Percentiles rank a stretch among this genome's conserved stretches.
Conservation (phyloP, 768 basidiomycete genomes). For the Botryobasidium botryosum region DNA sequence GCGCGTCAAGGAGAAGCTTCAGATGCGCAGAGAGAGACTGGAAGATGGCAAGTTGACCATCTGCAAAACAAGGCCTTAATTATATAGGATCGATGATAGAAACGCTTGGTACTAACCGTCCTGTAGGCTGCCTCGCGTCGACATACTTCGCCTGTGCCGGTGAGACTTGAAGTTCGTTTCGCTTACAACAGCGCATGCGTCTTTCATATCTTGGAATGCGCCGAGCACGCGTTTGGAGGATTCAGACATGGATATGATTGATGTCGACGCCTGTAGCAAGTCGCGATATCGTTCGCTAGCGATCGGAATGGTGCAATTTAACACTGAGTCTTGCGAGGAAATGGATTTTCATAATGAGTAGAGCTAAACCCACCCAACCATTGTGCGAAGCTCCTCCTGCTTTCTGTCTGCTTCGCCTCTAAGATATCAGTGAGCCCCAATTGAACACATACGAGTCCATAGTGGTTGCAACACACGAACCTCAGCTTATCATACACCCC, state of each 20-base stretch:
- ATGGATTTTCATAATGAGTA: background rate
- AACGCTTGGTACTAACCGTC: background rate
- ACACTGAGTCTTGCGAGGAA: constrained; percentile 17
- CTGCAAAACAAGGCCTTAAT: constrained; percentile 29
- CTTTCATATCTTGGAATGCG: constrained; percentile 45
- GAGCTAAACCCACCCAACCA: constrained; percentile 66
- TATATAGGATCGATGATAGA: constrained; percentile 1
- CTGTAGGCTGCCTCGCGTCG: background rate
- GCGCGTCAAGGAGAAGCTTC: constrained; percentile 80
- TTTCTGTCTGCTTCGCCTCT: constrained; percentile 75
- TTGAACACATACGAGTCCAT: constrained; percentile 1
- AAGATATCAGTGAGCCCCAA: background rate
- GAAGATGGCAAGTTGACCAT: constrained; percentile 46
- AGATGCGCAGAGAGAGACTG: constrained; percentile 75
- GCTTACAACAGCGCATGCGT: constrained; percentile 16
- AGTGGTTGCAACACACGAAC: constrained; percentile 24
- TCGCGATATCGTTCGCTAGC: constrained; percentile 82
- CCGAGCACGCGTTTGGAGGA: constrained; percentile 49
- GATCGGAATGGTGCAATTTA: constrained; percentile 27
- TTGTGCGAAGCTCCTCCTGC: constrained; percentile 71
- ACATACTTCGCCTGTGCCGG: background rate
- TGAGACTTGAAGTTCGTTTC: background rate
- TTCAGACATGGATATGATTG: constrained; percentile 57
- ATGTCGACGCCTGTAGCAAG: constrained; percentile 68
- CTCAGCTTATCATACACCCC: constrained; percentile 47